Evolutionary conservation across 2,329 filamentous ascomycete species (phyloP).

Genomic region (Pseudopithomyces chartarum): DNA sequence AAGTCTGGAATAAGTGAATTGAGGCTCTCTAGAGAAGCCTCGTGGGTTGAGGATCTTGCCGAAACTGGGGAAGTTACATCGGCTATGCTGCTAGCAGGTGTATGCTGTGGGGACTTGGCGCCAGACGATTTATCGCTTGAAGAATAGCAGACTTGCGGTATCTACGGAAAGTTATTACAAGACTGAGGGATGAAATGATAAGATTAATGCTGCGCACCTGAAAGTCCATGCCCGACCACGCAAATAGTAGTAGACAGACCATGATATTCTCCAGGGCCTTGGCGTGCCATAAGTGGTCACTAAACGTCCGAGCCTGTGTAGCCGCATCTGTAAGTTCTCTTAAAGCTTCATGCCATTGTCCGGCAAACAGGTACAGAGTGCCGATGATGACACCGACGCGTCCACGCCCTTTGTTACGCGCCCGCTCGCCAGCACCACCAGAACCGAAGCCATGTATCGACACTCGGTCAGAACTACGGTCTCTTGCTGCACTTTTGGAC

Average conservation of each 20-base stretch:
- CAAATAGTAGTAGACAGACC: conserved; percentile 80
- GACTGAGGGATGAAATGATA: no score
- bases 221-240: conserved; percentile 84
- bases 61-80: conserved; percentile 47
- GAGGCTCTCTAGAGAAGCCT: conserved; percentile 52
- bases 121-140: conserved; percentile 53
- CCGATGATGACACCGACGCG: conserved; percentile 80
- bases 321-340: conserved; percentile 83
- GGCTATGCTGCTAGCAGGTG: conserved; percentile 44
- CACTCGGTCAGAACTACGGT: conserved; percentile 64
- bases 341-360: conserved; percentile 86
- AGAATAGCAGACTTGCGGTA: conserved; percentile 60
- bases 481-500: conserved; percentile 55
- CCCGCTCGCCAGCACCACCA: conserved; percentile 72
- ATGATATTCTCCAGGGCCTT: conserved; percentile 90
- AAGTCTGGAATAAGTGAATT: conserved; percentile 71
- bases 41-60: conserved; percentile 50
- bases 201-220: conserved; percentile 55
- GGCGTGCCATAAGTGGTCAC: conserved; percentile 96
- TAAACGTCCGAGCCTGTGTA: conserved; percentile 73
- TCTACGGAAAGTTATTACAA: conserved; percentile 42
- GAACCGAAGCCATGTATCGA: conserved; percentile 68
- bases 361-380: conserved; percentile 84
- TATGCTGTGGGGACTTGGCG: conserved; percentile 50
- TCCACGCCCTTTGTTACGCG: conserved; percentile 79